Percentiles rank a stretch among this genome's conserved stretches.
phyloP scores from a whole-genome alignment of 2,329 filamentous ascomycete species.

The Colletotrichum aenigma region DNA sequence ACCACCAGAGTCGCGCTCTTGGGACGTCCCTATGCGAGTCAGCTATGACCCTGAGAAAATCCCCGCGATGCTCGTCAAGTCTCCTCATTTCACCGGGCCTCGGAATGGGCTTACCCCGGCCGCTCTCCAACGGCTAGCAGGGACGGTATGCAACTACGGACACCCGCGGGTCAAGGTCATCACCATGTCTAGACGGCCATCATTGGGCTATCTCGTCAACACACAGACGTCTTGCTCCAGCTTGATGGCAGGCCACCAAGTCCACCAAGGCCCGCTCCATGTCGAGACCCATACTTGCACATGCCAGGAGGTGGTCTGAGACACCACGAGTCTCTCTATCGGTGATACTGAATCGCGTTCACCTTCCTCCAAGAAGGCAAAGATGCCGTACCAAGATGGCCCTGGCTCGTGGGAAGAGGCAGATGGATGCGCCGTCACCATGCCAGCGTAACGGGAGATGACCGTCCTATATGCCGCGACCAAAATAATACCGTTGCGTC shows the following conservation, averaged over 20 bases:
- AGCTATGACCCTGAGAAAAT: not conserved
- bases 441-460: not conserved
- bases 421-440: not conserved
- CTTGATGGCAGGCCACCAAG: not conserved
- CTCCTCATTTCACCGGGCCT: not conserved
- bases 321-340: not conserved
- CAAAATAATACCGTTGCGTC: not conserved
- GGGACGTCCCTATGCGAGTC: not conserved
- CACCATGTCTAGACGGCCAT: not conserved
- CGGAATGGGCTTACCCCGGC: not conserved
- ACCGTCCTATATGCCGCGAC: not conserved
- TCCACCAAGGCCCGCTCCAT: not conserved
- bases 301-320: slow-evolving; percentile 8
- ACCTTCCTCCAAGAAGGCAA: not conserved
- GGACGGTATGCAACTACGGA: not conserved
- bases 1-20: not conserved
- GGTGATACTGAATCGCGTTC: not conserved
- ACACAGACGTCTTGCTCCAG: not conserved
- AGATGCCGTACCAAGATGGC: not conserved
- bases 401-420: not conserved
- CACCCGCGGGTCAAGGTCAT: not conserved
- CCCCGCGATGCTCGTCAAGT: not conserved
- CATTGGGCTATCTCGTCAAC: not conserved
- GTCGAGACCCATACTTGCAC: not conserved
- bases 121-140: not conserved